Base-by-base conservation (phyloP, 352 stramenopile genomes). In the Paralagenidium karlingii region DNA sequence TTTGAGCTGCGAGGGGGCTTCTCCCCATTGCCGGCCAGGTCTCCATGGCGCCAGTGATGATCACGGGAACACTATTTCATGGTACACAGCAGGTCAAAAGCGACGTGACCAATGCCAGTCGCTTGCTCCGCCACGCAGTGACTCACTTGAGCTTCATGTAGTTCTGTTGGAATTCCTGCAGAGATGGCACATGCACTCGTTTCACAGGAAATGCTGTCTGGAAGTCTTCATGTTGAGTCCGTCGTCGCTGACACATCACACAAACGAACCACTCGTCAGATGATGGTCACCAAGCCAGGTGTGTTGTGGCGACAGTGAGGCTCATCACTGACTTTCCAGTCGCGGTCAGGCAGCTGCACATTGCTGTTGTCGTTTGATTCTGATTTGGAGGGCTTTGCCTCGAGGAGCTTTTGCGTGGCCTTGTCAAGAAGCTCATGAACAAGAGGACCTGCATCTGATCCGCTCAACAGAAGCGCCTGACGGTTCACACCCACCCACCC, bases 21-120 rank as follows among this genome's bases (percentile, higher is more conserved):
- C n/a, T n/a, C 21, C 68, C 71, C n/a, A 86, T 43, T 2, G 79
- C 79, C 8, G 79, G 77, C 79, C 79, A 93, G n/a, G 68, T 53
- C 26, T 89, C 68, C 75, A 93, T 82, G 9, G 63, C 67, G 4
- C 60, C 66, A 5, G 57, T 84, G 42, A 93, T 68, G 42, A 93
- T 54, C n/a, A 84, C 66, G 0, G 79, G 76, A 13, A 61, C 53
- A 11, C 73, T 87, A 34, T 3, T 3, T 19, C 13, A 47, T 9
- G 19, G 9, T 18, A 19, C 5, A 51, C 9, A 41, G 4, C 8
- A 36, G 22, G 30, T 3, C 3, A 10, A 5, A 15, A 15, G 32
- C 32, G 40, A 15, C 27, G 28, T 30, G 34, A 50, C 13, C 18
- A 5, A 24, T 16, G 13, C 1, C 6, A 12, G 9, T 28, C 21